phyloP scores from a whole-genome alignment of 108 stramenopile genomes.

The Conticribra guillardii region DNA sequence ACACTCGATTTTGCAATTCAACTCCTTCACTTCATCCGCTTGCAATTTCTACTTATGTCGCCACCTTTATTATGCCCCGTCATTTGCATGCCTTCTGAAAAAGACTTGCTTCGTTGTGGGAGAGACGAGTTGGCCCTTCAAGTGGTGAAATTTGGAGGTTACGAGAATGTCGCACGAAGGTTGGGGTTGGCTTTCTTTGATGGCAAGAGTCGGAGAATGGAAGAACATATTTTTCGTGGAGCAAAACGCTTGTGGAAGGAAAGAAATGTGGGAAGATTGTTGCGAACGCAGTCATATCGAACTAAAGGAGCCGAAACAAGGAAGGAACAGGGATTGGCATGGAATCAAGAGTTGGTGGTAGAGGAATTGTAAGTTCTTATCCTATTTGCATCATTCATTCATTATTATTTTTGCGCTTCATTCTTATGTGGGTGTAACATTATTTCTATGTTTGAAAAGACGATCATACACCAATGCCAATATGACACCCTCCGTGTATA shows the following conservation, averaged over 20 bases:
- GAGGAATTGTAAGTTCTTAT: conserved; percentile 20
- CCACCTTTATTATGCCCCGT: conserved; percentile 55
- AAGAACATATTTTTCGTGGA: conserved; percentile 14
- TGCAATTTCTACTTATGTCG: conserved; percentile 40
- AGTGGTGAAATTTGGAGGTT: conserved; percentile 67
- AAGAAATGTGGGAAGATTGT: background rate
- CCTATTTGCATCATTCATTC: background rate
- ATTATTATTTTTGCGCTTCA: background rate
- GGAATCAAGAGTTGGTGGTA: conserved; percentile 30
- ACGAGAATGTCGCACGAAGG: conserved; percentile 76
- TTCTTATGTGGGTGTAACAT: background rate
- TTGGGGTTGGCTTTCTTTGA: conserved; percentile 56
- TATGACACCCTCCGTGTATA: conserved; percentile 22
- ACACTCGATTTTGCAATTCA: conserved; percentile 63
- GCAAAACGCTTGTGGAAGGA: conserved; percentile 34
- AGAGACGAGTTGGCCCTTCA: conserved; percentile 35
- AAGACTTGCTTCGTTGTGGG: conserved; percentile 30
- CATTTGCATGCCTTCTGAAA: conserved; percentile 56
- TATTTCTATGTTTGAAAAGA: conserved; percentile 5
- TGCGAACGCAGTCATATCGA: background rate
- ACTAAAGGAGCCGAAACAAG: background rate
- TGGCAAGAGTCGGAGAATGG: conserved; percentile 15
- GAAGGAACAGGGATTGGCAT: conserved; percentile 26
- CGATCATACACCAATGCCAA: conserved; percentile 20
- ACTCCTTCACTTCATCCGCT: conserved; percentile 58